A percentile compares a stretch with the other conserved stretches of the same genome.
Conservation (phyloP, 2,329 filamentous ascomycete genomes). For the Annulohypoxylon truncatum region DNA sequence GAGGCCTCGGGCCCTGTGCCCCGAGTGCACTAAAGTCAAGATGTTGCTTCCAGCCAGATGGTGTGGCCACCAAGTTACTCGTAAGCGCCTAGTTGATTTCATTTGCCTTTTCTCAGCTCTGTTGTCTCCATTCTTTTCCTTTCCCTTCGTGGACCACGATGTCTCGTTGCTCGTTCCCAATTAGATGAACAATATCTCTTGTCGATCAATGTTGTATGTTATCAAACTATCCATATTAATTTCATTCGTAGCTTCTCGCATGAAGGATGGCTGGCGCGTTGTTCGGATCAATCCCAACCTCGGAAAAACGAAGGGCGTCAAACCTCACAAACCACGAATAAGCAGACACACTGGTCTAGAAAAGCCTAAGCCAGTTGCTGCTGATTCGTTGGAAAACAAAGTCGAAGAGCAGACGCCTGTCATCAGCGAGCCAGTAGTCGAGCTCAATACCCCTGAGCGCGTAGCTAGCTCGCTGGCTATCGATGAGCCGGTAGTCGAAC, state of each 20-base stretch:
- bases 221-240: background rate
- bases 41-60: conserved; percentile 32
- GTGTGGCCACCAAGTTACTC: conserved; percentile 28
- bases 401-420: background rate
- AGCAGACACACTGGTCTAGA: background rate
- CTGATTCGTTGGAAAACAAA: background rate
- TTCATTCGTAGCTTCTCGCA: conserved; percentile 31
- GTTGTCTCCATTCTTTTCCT: background rate
- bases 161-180: background rate
- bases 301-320: background rate
- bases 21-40: conserved; percentile 27
- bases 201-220: background rate
- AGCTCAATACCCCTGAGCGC: background rate
- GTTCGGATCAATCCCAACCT: conserved; percentile 12
- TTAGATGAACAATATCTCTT: background rate
- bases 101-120: background rate
- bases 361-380: background rate
- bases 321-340: background rate
- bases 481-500: background rate
- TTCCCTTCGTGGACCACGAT: background rate
- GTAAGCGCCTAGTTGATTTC: conserved; percentile 21
- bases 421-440: background rate
- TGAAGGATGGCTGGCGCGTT: conserved; percentile 33
- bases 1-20: background rate
- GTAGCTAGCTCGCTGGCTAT: conserved; percentile 1